Evolutionary conservation across 1,284 basidiomycete genomes (phyloP).

Genomic region (Irpex sp.): DNA sequence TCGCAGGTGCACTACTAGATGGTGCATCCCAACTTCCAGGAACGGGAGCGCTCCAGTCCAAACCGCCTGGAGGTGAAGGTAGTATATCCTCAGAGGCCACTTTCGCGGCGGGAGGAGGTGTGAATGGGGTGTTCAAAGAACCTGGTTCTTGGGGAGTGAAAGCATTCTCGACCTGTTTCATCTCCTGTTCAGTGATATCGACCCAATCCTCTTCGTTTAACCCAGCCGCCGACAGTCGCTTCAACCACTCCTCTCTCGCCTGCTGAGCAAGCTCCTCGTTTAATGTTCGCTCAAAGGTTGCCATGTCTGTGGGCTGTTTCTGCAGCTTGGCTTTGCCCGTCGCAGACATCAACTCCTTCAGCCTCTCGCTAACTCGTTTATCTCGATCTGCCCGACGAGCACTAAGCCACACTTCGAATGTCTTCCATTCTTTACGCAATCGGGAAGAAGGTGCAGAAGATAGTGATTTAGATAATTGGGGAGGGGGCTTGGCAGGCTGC

Average conservation of each 20-base stretch:
- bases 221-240: conserved; percentile 5
- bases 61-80: not conserved
- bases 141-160: conserved; percentile 10
- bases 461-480: not conserved
- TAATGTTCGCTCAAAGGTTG: conserved; percentile 6
- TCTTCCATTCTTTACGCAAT: conserved; percentile 14
- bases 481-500: not conserved
- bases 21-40: conserved; percentile 9
- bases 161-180: conserved; percentile 12
- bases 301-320: conserved; percentile 4
- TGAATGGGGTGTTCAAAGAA: not conserved
- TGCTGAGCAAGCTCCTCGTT: conserved; percentile 9
- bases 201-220: conserved; percentile 15
- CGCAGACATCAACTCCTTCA: conserved; percentile 11
- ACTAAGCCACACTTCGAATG: conserved; percentile 14
- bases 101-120: not conserved
- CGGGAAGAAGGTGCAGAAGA: conserved; percentile 4
- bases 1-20: not conserved
- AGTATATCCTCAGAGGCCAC: not conserved
- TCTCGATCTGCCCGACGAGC: conserved; percentile 11
- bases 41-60: not conserved
- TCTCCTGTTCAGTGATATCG: conserved; percentile 13
- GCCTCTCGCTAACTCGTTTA: conserved; percentile 10
- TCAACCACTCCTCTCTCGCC: conserved; percentile 14
- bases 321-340: conserved; percentile 1